Base-by-base conservation (phyloP, 2,329 filamentous ascomycete genomes). In the Claviceps monticola region DNA sequence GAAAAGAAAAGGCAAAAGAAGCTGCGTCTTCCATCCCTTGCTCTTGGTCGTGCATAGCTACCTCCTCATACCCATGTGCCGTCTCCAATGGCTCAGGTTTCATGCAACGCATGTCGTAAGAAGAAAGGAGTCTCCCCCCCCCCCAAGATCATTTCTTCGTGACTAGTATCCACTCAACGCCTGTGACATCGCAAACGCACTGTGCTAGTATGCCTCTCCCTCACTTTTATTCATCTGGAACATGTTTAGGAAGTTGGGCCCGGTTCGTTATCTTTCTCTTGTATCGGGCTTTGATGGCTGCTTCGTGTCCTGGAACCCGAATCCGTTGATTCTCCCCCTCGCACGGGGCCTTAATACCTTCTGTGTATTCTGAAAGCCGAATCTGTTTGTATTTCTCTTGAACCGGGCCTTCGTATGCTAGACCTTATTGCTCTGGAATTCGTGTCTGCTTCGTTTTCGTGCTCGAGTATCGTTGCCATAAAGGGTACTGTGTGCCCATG, bases 101-200 rank as follows among this genome's bases (percentile, higher is more conserved):
- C 53, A 53, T 46, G 50, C 56, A 55, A 51, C 46, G 49, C 51
- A 51, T 47, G 51, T 54, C 53, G 54, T 47, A 54, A 54, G 53
- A 56, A 51, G 52, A 34, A 34, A 11, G 9, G 9, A 34, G 29
- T 19, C 19, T 19, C 29, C 29, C 29, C 29, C 9, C 9, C 51
- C 53, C 37, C 41, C 19, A 21, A 26, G 19, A 21, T 16, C 6
- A 14, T 19, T 29, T 4, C 47, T 42, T 19, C 45, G 44, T 44
- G 51, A 53, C 53, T 38, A 51, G 44, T 48, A 34, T 56, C 50
- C 52, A 47, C 52, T 49, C 37, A 54, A 58, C 50, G 51, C 54
- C 34, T 50, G 50, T 45, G 49, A 56, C 3, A 34, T 51, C 49
- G 55, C 54, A 50, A 52, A 48, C 50, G 42, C 21, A 45, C 49